These are phyloP conservation scores for Nematocida major DNA, from an alignment of 371 early-diverging fungal genomes.

Conservation along the genomic window DNA sequence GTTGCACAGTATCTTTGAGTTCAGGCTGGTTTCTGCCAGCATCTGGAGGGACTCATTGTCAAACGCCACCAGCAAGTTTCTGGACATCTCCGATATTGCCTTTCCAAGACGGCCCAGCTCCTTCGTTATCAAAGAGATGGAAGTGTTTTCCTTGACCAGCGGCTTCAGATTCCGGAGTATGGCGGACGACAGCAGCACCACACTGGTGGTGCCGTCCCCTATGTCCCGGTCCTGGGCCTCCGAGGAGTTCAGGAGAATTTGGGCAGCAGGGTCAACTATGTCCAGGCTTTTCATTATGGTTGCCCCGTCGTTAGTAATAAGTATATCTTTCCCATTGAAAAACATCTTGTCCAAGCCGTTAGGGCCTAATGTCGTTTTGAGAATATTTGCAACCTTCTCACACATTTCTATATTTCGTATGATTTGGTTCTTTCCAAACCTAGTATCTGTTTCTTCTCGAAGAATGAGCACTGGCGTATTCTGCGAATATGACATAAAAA, in stretches of 20 bases:
- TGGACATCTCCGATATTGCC: conserved; percentile 26
- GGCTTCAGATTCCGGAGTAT: conserved; percentile 82
- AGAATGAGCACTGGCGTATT: conserved; percentile 52
- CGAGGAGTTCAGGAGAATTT: conserved; percentile 89
- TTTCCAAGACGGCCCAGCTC: conserved; percentile 75
- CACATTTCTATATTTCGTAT: conserved; percentile 93
- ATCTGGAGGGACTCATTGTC: conserved; percentile 75
- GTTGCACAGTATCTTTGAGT: conserved; percentile 89
- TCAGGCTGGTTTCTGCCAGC: conserved; percentile 93
- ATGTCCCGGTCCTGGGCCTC: conserved; percentile 97
- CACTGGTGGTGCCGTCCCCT: conserved; percentile 99
- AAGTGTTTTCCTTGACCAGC: conserved; percentile 85
- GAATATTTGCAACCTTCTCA: conserved; percentile 81
- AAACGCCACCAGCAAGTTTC: conserved; percentile 44
- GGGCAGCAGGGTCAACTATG: conserved; percentile 95
- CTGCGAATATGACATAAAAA: conserved; percentile 39
- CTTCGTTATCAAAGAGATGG: conserved; percentile 83
- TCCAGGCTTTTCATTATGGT: conserved; percentile 94
- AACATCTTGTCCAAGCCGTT: conserved; percentile 99
- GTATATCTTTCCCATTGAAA: conserved; percentile 83
- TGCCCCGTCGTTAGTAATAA: conserved; percentile 99
- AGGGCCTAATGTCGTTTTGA: conserved; percentile 94
- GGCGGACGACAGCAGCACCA: conserved; percentile 89
- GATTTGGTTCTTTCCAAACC: conserved; percentile 93
- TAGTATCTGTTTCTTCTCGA: conserved; percentile 86